A percentile compares a stretch with the other conserved stretches of the same genome.
phyloP scores from a whole-genome alignment of 2,329 filamentous ascomycete genomes.

The Microdochium paspali region DNA sequence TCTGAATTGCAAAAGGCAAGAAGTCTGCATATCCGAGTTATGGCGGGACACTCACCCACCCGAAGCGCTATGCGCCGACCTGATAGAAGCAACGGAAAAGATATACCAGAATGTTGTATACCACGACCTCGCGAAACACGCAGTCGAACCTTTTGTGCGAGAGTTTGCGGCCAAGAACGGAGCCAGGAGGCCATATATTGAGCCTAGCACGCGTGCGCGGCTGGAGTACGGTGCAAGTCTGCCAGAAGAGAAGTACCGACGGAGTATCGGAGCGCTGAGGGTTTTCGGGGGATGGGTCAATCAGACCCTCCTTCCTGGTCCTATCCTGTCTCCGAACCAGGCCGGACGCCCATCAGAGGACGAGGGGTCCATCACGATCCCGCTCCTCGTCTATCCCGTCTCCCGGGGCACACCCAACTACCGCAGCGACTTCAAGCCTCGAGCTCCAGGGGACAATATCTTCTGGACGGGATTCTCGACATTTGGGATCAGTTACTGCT shows the following conservation, averaged over 20 bases:
- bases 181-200: conserved; percentile 5
- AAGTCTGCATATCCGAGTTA: conserved; percentile 6
- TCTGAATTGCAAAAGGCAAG: conserved; percentile 4
- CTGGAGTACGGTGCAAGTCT: conserved; percentile 6
- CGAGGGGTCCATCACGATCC: neutral
- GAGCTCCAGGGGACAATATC: conserved; percentile 1
- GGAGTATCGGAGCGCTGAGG: conserved; percentile 1
- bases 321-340: neutral
- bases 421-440: conserved; percentile 4
- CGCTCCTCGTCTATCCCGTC: conserved; percentile 9
- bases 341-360: too few species aligned
- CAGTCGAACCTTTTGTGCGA: conserved; percentile 4
- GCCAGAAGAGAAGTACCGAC: neutral
- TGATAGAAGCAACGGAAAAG: conserved; percentile 4
- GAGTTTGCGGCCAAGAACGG: conserved; percentile 3
- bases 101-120: conserved; percentile 10
- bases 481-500: conserved; percentile 10
- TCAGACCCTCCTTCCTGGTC: neutral
- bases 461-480: conserved; percentile 10
- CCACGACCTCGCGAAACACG: conserved; percentile 1
- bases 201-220: conserved; percentile 5
- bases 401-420: conserved; percentile 8
- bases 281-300: conserved; percentile 8
- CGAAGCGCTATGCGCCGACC: conserved; percentile 1
- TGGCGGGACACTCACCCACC: conserved; percentile 7